Conservation (phyloP, 176 grass and related monocot genomes). For the Sorghum bicolor region DNA sequence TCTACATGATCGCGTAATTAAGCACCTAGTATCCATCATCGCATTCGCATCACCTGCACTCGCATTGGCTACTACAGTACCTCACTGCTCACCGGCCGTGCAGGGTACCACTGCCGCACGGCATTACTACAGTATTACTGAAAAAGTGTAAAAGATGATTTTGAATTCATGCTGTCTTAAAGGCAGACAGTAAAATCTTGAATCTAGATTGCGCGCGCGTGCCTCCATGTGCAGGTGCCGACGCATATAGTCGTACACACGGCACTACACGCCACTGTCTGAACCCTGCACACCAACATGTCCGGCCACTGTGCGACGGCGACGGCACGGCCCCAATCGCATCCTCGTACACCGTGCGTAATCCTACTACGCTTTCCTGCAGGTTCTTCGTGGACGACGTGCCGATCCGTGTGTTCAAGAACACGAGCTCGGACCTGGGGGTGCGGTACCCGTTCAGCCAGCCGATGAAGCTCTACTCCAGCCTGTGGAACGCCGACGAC, state of each 20-base stretch:
- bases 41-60: too few relatives aligned
- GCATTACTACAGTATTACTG: background rate
- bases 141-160: background rate
- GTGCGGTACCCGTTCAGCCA: conserved; percentile 70
- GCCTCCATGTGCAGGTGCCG: background rate
- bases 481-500: conserved; percentile 82
- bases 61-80: too few relatives aligned
- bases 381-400: conserved; percentile 68
- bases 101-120: background rate
- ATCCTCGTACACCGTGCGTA: background rate
- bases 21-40: too few relatives aligned
- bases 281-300: background rate
- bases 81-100: background rate
- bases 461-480: conserved; percentile 90
- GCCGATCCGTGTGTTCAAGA: conserved; percentile 75
- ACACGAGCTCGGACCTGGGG: conserved; percentile 53
- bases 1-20: conserved; percentile 91
- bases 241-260: too few relatives aligned
- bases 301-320: too few relatives aligned
- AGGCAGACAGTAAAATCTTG: background rate
- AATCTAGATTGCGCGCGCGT: background rate
- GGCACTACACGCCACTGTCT: background rate
- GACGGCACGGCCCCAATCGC: background rate
- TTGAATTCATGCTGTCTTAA: background rate
- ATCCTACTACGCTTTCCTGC: too few relatives aligned